Base-by-base conservation (phyloP, 2,329 filamentous ascomycete species). In the Neofusicoccum laricinum region DNA sequence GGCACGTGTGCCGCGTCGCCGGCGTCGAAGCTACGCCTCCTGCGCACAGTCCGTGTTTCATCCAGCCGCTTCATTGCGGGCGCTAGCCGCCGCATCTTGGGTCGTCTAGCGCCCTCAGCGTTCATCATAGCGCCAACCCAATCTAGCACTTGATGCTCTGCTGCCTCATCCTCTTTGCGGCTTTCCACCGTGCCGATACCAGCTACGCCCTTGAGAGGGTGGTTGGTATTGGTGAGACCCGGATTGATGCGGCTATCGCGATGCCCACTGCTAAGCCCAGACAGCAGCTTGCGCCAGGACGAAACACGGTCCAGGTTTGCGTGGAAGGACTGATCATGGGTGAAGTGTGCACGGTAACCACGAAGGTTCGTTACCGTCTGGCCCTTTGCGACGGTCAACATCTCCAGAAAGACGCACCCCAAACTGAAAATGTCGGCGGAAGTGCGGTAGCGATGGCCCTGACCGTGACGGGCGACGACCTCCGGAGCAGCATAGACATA, bases 401-500 rank as follows among this genome's bases (percentile, higher is more conserved):
- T 78, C 14, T 71, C 70, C 1, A 78, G 67, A 65, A 78, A 77
- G 3, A 78, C 71, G 51, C 75, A 77, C n/a, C 76, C 77, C 1
- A 79, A 63, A 0, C 75, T 75, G 65, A 78, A 79, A 3, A 77
- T 73, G 51, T 79, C 77, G 1, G 75, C 74, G 12, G 63, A 58
- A 1, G 51, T 45, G n/a, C 63, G 63, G 58, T 74, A 72, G 11
- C 74, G 70, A n/a, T 63, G 57, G 15, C 34, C 25, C 32, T 65
- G 58, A 62, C 71, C 75, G 12, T 74, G 74, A 1, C 75, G 73
- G 0, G 72, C 67, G n/a, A 77, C 70, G 2, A 73, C 71, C 65
- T 79, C 77, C 0, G 77, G 77, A 2, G 77, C 75, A 0, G 75
- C 75, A 49, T 77, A 79, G 10, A 77, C 69, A 63, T 77, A 78